Conservation (phyloP, 176 grass and related monocot genomes). For the Oryza australiensis region DNA sequence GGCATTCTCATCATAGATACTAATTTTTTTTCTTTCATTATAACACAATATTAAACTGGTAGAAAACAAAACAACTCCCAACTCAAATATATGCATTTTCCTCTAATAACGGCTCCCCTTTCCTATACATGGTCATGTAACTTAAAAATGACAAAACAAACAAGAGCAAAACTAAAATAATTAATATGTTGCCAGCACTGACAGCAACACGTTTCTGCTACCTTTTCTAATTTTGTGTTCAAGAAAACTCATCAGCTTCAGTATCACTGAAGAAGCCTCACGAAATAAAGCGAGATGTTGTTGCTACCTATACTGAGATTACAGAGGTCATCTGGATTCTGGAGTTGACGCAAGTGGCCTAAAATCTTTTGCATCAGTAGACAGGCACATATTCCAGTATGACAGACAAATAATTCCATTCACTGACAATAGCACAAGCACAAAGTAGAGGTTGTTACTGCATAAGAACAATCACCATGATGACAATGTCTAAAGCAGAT, state of each 20-base stretch:
- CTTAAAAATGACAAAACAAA: no score
- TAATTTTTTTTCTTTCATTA: no score
- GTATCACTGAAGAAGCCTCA: neutral
- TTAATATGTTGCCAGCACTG: no score
- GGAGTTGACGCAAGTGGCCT: neutral
- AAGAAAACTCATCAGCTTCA: neutral
- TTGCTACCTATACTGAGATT: neutral
- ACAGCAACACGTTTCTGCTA: neutral
- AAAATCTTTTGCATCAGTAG: conserved; percentile 9
- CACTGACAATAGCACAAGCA: neutral
- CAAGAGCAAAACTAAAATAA: no score
- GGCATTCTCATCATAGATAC: no score
- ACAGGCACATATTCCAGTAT: neutral
- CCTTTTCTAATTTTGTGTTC: neutral
- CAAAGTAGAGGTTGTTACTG: conserved; percentile 1
- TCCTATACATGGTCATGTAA: no score
- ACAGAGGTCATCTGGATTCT: conserved; percentile 9
- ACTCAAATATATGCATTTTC: no score
- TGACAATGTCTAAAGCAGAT: conserved; percentile 28
- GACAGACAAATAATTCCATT: neutral
- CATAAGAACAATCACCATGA: neutral
- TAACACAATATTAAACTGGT: no score
- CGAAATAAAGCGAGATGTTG: neutral
- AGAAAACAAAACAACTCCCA: no score
- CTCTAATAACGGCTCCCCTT: no score